A percentile compares a stretch with the other conserved stretches of the same genome.
These are phyloP conservation scores for Nothomitra cinnamomea DNA, from an alignment of 2,329 filamentous ascomycete species.

Conservation along the genomic window DNA sequence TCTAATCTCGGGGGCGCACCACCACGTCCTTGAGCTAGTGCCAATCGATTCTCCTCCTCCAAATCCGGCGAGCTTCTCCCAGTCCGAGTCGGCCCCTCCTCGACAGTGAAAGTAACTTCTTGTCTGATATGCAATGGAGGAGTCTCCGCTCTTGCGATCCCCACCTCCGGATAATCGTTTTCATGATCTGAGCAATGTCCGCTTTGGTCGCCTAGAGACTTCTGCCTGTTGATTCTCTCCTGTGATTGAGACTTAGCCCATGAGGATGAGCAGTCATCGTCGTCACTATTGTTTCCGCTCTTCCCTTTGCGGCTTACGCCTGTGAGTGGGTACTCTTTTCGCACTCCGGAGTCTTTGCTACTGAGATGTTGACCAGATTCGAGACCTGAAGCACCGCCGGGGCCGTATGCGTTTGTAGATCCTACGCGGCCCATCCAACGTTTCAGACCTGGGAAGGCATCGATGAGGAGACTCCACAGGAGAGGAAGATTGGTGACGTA, in stretches of 20 bases:
- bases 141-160: no score
- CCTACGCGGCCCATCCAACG: not conserved
- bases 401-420: not conserved
- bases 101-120: not conserved
- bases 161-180: not conserved
- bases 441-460: slow-evolving; percentile 19
- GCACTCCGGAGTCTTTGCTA: not conserved
- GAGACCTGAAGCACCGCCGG: not conserved
- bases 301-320: not conserved
- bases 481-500: slow-evolving; percentile 36
- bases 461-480: slow-evolving; percentile 34
- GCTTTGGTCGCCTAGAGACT: no score
- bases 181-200: not conserved
- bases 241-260: not conserved
- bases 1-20: not conserved
- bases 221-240: not conserved
- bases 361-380: not conserved
- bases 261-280: not conserved
- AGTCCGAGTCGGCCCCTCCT: not conserved
- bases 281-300: not conserved
- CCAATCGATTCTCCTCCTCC: not conserved
- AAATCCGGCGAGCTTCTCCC: not conserved
- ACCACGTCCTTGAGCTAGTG: no score
- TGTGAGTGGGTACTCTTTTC: not conserved
- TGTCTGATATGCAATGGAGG: not conserved